phyloP scores from a whole-genome alignment of 2,329 filamentous ascomycete genomes.

The Alternaria metachromatica region DNA sequence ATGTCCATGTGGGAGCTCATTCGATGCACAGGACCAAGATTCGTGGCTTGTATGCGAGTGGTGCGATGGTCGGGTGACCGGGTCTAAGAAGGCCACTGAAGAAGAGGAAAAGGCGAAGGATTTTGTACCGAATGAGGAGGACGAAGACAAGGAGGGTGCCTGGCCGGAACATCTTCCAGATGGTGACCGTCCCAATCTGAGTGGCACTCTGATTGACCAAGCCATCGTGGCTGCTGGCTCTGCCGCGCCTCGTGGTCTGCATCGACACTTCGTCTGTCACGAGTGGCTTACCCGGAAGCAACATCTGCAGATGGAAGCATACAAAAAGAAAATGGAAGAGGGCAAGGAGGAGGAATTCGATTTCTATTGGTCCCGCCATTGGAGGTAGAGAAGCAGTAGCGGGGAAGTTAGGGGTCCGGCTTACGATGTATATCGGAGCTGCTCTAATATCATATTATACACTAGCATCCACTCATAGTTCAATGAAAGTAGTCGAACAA shows the following conservation, averaged over 20 bases:
- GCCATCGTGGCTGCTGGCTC: background rate
- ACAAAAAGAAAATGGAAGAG: background rate
- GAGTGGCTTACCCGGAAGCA: background rate
- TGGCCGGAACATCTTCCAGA: background rate
- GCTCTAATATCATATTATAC: background rate
- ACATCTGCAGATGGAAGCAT: background rate
- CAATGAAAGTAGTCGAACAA: background rate
- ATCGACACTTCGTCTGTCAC: background rate
- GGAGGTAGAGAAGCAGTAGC: background rate
- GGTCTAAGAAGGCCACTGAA: background rate
- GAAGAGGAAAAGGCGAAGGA: background rate
- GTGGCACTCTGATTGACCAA: background rate
- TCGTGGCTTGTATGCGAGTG: constrained; percentile 7
- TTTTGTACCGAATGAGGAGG: background rate
- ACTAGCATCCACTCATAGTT: background rate
- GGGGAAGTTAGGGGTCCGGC: background rate
- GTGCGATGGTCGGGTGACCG: constrained; percentile 8
- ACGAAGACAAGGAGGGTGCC: constrained; percentile 1
- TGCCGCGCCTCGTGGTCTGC: background rate
- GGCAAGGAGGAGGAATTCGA: background rate
- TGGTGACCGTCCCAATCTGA: background rate
- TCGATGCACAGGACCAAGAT: background rate
- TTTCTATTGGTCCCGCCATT: background rate
- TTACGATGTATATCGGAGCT: background rate
- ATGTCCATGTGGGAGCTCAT: background rate